A percentile compares a stretch with the other conserved stretches of the same genome.
Conservation (phyloP, 257 asterid species). For the Przewalskia tangutica region DNA sequence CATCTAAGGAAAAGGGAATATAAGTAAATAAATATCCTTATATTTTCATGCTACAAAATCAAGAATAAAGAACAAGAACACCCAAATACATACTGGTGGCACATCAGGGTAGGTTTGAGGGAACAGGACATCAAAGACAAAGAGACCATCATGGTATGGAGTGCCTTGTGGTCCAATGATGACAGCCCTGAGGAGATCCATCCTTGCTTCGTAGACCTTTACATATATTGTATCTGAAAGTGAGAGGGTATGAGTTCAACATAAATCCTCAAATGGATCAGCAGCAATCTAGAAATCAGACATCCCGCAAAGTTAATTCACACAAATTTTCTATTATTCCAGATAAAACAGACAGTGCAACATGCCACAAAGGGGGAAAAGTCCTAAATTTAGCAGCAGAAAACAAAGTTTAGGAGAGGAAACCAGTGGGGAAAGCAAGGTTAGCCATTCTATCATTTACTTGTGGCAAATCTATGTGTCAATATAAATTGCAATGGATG, state of each 20-base stretch:
- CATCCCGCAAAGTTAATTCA: not conserved
- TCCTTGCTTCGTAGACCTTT: conserved; percentile 42
- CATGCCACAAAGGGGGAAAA: not conserved
- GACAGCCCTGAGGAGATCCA: conserved; percentile 53
- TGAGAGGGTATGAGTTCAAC: not conserved
- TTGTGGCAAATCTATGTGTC: not conserved
- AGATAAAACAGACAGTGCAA: not conserved
- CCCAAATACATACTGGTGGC: conserved; percentile 35
- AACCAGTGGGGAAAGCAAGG: not conserved
- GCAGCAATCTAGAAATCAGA: not conserved
- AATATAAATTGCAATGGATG: not conserved
- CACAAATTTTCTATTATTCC: not conserved
- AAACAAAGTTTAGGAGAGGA: not conserved
- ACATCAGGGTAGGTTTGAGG: conserved; percentile 35
- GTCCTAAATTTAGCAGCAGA: not conserved
- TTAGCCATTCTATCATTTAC: not conserved
- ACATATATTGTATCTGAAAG: conserved; percentile 38
- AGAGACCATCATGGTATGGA: conserved; percentile 55
- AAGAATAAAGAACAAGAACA: not conserved
- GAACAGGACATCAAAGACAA: conserved; percentile 38
- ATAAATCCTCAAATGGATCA: not conserved
- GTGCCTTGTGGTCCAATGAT: conserved; percentile 55
- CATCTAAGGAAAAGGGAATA: conserved; percentile 19
- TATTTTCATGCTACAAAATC: not conserved
- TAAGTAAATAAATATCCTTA: not conserved